Base-by-base conservation (phyloP, 1,284 basidiomycete genomes). In the Naganishia sp. region DNA sequence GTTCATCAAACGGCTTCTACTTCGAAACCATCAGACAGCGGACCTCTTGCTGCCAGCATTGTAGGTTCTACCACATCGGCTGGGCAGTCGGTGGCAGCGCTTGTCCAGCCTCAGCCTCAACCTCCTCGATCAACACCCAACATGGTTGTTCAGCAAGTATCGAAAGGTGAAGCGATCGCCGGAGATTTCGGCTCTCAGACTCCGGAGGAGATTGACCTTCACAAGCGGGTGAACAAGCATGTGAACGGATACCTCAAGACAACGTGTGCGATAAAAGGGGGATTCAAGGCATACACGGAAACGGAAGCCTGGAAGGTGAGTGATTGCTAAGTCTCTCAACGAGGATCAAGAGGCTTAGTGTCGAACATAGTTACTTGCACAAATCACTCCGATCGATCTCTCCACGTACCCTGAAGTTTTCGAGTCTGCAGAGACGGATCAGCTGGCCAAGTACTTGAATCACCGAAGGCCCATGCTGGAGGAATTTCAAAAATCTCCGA, bases 381-480 rank as follows among this genome's bases (percentile, higher is more conserved):
- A 28, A 15, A 3, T 61, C 13, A n/a, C 17, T 28, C 47, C 58
- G 3, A 1, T 61, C 6, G 58, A 61, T 41, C 28, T 47, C 13
- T 7, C 58, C 17, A 51, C 39, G 23, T 42, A 61, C 42, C 58
- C 58, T 5, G 58, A 61, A 43, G 58, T 61, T 7, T 61, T 61
- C 17, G 58, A 61, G 25, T 47, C 58, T 3, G 31, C 39, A 4
- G 58, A 61, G 18, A 61, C 58, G 6, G 58, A 61, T 42, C 58
- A 61, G 25, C 31, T 61, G 21, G 58, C 58, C 9, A 61, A 61
- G 41, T 61, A 41, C 21, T 47, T 61, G n/a, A 61, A 61, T 42
- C 58, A 42, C 15, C 47, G 47, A 17, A 35, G 58, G 41, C 13
- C 21, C 17, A 4, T 31, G 9, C 35, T 61, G 21, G 47, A 61